A percentile compares a stretch with the other conserved stretches of the same genome.
Evolutionary conservation across 2,329 filamentous ascomycete species (phyloP).

Genomic region (Fusarium humuli): DNA sequence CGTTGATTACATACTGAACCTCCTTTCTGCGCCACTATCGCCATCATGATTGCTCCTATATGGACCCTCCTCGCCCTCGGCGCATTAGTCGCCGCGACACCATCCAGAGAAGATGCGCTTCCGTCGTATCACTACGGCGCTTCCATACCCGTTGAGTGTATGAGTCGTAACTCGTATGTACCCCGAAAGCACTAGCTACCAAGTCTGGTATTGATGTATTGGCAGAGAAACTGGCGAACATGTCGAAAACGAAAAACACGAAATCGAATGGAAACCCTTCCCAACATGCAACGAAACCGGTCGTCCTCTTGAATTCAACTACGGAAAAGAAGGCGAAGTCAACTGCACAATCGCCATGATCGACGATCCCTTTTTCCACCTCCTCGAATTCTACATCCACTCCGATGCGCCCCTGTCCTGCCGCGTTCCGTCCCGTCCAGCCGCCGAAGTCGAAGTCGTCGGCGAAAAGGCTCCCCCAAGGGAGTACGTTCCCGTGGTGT

Average conservation of each 20-base stretch:
- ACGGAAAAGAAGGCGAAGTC: constrained; percentile 83
- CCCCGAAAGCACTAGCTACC: too few species aligned
- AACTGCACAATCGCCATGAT: constrained; percentile 87
- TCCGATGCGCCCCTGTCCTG: constrained; percentile 93
- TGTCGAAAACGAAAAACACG: constrained; percentile 81
- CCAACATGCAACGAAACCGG: constrained; percentile 89
- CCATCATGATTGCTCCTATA: constrained; percentile 35
- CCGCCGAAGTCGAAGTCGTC: constrained; percentile 65
- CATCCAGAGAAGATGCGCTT: constrained; percentile 56
- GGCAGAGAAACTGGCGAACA: constrained; percentile 80
- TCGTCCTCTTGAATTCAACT: constrained; percentile 84
- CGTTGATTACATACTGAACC: background rate
- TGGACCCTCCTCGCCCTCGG: constrained; percentile 38
- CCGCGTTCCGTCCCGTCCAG: constrained; percentile 83
- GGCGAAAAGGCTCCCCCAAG: constrained; percentile 62
- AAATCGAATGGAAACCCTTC: constrained; percentile 93
- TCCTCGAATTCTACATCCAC: constrained; percentile 97
- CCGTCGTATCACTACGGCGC: constrained; percentile 76
- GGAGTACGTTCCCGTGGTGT: constrained; percentile 84
- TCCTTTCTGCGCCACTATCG: background rate
- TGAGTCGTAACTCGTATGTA: constrained; percentile 76
- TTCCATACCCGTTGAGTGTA: constrained; percentile 75
- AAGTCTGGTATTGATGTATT: too few species aligned
- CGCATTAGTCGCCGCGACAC: constrained; percentile 46
- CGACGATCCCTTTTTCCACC: constrained; percentile 84